Evolutionary conservation across 2,329 filamentous ascomycete genomes (phyloP), one percentile per base, ranked within the genome.

Genomic region (Uncinocarpus reesii): DNA sequence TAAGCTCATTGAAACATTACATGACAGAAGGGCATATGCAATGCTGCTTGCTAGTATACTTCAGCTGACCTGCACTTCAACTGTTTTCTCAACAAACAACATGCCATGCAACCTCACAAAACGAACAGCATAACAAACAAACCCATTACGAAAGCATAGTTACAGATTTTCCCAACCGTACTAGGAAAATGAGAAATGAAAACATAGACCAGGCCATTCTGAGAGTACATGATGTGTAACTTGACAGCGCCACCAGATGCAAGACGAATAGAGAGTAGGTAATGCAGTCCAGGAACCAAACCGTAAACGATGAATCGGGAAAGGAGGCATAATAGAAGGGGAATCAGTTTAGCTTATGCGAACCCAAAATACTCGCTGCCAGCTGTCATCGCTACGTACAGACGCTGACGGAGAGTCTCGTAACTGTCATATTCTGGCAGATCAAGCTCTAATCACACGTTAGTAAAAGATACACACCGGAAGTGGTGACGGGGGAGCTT

Each of bases 331-430:
- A 40, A 37, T 34, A 15, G 21, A 16, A 28, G 3, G 13, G 18
- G 13, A 34, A 21, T 35, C 10, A 16, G 7, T 40, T 74, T 47
- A 8, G 18, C 20, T 41, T 83, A 96, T 59, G 92, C 90, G 68
- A 98, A 96, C 53, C 92, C 92, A 67, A 98, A 98, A 65, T 82
- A 96, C 66, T 96, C 90, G 71, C 88, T 92, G 58, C 92, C 92
- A 56, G 89, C 83, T n/a, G 92, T 98, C 67, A 98, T 95, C 54
- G 92, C 92, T 57, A 89, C 96, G 66, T 93, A 82, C 52, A 98
- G 71, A 63, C 92, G 88, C 60, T 85, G 81, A 54, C 92, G 82
- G 53, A 98, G 78, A 57, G 78, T 76, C 61, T 98, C 92, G 68
- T 98, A 98, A 65, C 81, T 93, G 62, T 96, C 92, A 64, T 98